phyloP scores from a whole-genome alignment of 2,329 filamentous ascomycete genomes.

The Emericellopsis atlantica region DNA sequence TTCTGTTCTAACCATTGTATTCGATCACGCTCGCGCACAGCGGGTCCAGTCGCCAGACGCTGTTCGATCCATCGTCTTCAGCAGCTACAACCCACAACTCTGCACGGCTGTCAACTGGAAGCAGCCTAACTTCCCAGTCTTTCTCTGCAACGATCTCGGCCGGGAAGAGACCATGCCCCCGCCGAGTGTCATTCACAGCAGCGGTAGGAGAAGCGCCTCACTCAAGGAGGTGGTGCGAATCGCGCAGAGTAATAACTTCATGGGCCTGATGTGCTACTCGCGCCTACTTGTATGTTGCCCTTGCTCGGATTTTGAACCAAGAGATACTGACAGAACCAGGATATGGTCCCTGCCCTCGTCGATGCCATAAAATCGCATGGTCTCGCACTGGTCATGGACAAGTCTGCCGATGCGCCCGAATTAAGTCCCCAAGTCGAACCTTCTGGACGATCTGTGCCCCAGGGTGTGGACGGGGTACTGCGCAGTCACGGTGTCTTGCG shows the following conservation, averaged over 20 bases:
- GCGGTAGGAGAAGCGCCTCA: conserved; percentile 64
- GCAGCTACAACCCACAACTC: conserved; percentile 78
- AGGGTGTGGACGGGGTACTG: conserved; percentile 79
- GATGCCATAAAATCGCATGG: conserved; percentile 92
- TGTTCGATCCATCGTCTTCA: conserved; percentile 83
- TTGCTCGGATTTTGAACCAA: background rate
- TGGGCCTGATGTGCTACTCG: conserved; percentile 88
- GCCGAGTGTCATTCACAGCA: conserved; percentile 30
- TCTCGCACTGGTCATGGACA: conserved; percentile 82
- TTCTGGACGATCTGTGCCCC: conserved; percentile 48
- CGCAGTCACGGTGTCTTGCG: conserved; percentile 76
- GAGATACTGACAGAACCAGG: conserved; percentile 35
- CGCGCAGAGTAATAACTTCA: conserved; percentile 92
- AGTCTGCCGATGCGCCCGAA: conserved; percentile 45
- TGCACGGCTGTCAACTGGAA: conserved; percentile 98
- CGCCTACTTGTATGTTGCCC: conserved; percentile 59
- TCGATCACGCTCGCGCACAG: conserved; percentile 71
- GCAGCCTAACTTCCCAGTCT: conserved; percentile 93
- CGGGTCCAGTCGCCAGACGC: conserved; percentile 52
- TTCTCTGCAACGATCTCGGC: conserved; percentile 88
- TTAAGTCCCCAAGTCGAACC: conserved; percentile 28
- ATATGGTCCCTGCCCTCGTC: conserved; percentile 83
- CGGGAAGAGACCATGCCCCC: conserved; percentile 34
- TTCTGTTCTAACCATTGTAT: conserved; percentile 70
- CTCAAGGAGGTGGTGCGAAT: conserved; percentile 93